phyloP scores from a whole-genome alignment of 108 stramenopile species.

The Epithemia pelagica region DNA sequence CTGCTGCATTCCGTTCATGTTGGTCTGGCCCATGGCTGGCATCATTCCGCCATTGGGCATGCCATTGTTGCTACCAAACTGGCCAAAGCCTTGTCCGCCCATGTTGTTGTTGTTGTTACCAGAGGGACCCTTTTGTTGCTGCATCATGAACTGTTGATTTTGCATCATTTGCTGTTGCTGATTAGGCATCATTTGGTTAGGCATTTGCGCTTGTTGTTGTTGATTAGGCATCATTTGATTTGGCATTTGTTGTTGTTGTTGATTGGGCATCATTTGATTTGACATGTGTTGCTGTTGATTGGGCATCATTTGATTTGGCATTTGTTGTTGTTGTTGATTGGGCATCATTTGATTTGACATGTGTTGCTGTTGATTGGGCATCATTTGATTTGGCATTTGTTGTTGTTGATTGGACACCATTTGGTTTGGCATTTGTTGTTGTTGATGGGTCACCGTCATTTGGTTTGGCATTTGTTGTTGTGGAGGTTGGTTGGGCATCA shows the following conservation, averaged over 20 bases:
- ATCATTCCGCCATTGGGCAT: not conserved
- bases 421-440: not conserved
- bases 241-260: not conserved
- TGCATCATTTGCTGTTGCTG: constrained; percentile 1
- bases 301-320: not conserved
- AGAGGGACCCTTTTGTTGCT: not conserved
- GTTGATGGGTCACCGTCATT: not conserved
- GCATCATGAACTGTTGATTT: not conserved
- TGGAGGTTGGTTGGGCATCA: not conserved
- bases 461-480: not conserved
- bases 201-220: no score
- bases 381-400: not conserved
- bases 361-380: not conserved
- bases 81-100: no score
- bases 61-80: not conserved
- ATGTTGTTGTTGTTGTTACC: constrained; percentile 1
- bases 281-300: no score
- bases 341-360: not conserved
- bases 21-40: not conserved
- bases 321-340: not conserved
- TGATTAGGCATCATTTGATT: not conserved
- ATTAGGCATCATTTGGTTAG: not conserved
- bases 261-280: not conserved
- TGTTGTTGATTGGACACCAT: not conserved
- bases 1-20: not conserved